A percentile compares a stretch with the other conserved stretches of the same genome.
These are phyloP conservation scores for Tylopilus subfusipes DNA, from an alignment of 768 basidiomycete species.

Conservation along the genomic window DNA sequence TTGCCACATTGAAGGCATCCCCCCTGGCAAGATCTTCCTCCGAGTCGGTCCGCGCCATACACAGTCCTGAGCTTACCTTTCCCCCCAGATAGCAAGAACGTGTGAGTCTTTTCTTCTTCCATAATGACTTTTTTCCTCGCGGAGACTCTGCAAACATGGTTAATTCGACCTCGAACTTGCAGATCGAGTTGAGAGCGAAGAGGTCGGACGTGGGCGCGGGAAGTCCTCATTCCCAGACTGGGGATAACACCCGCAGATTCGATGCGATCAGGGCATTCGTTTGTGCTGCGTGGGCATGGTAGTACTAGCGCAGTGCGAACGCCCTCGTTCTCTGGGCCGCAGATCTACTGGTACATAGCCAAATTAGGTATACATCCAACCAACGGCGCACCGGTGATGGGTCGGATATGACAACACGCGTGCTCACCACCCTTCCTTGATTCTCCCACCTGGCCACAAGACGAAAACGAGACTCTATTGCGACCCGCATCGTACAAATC, in stretches of 20 bases:
- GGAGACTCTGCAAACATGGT: not conserved
- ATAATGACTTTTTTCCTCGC: too few species aligned
- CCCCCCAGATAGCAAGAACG: not conserved
- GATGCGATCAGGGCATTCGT: too few species aligned
- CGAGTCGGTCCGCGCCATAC: not conserved
- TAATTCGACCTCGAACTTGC: too few species aligned
- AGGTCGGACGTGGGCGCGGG: not conserved
- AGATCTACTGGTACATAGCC: not conserved
- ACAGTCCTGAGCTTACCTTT: too few species aligned
- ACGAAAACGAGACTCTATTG: constrained; percentile 13
- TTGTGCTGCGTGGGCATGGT: too few species aligned
- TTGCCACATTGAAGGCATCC: not conserved
- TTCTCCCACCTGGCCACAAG: not conserved
- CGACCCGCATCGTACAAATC: constrained; percentile 16
- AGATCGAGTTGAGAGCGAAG: not conserved
- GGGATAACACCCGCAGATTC: not conserved
- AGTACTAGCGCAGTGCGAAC: too few species aligned
- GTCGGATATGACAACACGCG: constrained; percentile 9
- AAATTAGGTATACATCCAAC: not conserved
- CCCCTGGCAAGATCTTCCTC: not conserved
- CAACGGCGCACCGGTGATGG: not conserved
- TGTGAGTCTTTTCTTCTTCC: too few species aligned
- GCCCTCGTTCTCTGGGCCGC: not conserved
- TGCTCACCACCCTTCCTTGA: not conserved
- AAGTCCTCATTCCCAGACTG: not conserved